Evolutionary conservation across 371 early-diverging fungal species (phyloP), one percentile per base, ranked within the genome.

Genomic region (Rhizomucor miehei): DNA sequence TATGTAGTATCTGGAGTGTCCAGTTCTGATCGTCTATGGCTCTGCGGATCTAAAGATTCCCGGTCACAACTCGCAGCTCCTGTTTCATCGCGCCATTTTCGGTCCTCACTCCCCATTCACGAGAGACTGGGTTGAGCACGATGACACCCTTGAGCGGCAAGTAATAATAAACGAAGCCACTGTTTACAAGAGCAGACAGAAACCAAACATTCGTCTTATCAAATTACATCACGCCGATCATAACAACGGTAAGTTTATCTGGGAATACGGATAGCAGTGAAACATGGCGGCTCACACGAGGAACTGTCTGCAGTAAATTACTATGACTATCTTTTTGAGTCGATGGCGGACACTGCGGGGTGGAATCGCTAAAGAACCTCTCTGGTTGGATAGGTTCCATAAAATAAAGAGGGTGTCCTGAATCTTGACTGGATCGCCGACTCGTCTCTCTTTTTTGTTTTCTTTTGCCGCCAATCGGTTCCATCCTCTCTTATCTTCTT

Each of bases 1-100:
- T 29, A 8, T 29, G 47, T 24, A 73, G 77, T 25, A 70, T 48
- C 45, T 73, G n/a, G 52, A 53, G 20, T 71, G 69, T 17, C 73
- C 77, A 13, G 48, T 71, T 21, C 48, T 77, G 23, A 64, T 77
- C 23, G 34, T 62, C 9, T 69, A 66, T 52, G 77, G 77, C 6
- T 48, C 51, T 2, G 35, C 52, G 16, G 77, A 77, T 51, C 25
- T 65, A 14, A 73, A 77, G 53, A 77, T 77, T 10, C 77, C 77
- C 13, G 59, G 54, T 9, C 49, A 57, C 21, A 59, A 77, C 47
- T 70, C 77, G 8, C 67, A 66, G 13, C 50, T 62, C 24, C 56
- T 77, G 23, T 77, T 77, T 49, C 61, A 69, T 59, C 54, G 65
- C n/a, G 67, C 70, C 3, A 44, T 66, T 9, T 56, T 59, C 25